Conservation (phyloP, 805 yeast species). For the Candida easanensis region DNA sequence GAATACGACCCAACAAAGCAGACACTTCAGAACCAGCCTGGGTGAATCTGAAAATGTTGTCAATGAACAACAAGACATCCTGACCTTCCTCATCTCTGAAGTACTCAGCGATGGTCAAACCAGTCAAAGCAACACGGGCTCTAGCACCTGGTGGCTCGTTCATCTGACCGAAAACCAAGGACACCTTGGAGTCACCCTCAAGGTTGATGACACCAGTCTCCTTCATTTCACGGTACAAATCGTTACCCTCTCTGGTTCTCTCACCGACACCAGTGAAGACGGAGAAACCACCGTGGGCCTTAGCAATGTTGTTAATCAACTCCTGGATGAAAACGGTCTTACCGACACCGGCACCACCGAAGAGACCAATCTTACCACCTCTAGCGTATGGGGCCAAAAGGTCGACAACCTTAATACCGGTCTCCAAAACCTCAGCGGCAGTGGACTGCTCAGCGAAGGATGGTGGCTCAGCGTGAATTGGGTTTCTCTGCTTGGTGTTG, state of each 20-base stretch:
- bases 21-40: slow-evolving; percentile 99
- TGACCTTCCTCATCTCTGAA: slow-evolving; percentile 99
- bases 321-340: slow-evolving; percentile 99
- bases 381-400: slow-evolving; percentile 99
- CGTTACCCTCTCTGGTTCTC: slow-evolving; percentile 99
- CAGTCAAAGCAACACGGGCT: slow-evolving; percentile 99
- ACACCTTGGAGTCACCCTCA: slow-evolving; percentile 99
- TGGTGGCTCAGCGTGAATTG: slow-evolving; percentile 99
- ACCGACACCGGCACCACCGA: slow-evolving; percentile 99
- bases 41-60: slow-evolving; percentile 99
- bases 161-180: slow-evolving; percentile 99
- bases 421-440: slow-evolving; percentile 95
- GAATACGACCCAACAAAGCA: slow-evolving; percentile 99
- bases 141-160: slow-evolving; percentile 99
- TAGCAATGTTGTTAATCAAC: slow-evolving; percentile 98
- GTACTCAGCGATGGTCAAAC: slow-evolving; percentile 99
- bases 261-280: slow-evolving; percentile 99
- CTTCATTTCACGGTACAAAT: slow-evolving; percentile 99
- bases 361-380: slow-evolving; percentile 99
- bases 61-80: slow-evolving; percentile 98
- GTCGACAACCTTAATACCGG: slow-evolving; percentile 99
- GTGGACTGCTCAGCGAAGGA: slow-evolving; percentile 95
- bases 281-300: slow-evolving; percentile 99
- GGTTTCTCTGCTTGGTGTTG: slow-evolving; percentile 87
- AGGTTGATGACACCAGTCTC: slow-evolving; percentile 99